phyloP scores from a whole-genome alignment of 1,139 yeast species.

The Waltiozyma solani region DNA sequence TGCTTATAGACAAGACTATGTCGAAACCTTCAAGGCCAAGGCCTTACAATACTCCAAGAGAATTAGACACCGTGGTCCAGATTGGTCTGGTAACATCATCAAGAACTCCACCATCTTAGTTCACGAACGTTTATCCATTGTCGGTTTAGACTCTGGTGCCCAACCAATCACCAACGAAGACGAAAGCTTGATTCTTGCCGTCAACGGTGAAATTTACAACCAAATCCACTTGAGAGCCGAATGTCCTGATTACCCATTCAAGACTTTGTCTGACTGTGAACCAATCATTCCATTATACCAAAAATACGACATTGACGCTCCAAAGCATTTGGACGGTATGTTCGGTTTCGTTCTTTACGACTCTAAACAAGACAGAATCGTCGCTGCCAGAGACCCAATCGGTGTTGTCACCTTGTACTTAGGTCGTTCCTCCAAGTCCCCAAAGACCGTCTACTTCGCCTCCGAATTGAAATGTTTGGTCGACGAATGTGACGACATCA shows the following conservation, averaged over 20 bases:
- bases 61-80: slow-evolving; percentile 98
- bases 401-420: slow-evolving; percentile 94
- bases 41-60: slow-evolving; percentile 87
- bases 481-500: slow-evolving; percentile 88
- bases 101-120: slow-evolving; percentile 73
- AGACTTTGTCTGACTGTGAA: slow-evolving; percentile 93
- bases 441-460: slow-evolving; percentile 79
- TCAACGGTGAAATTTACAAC: slow-evolving; percentile 97
- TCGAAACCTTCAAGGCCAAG: slow-evolving; percentile 70
- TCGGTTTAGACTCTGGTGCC: slow-evolving; percentile 93
- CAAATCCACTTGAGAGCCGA: slow-evolving; percentile 81
- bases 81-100: slow-evolving; percentile 88
- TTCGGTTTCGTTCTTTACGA: slow-evolving; percentile 93
- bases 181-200: slow-evolving; percentile 65
- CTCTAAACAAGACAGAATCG: slow-evolving; percentile 69
- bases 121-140: slow-evolving; percentile 95
- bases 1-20: slow-evolving; percentile 73
- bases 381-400: slow-evolving; percentile 97
- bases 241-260: slow-evolving; percentile 61
- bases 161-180: slow-evolving; percentile 88
- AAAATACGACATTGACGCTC: slow-evolving; percentile 83
- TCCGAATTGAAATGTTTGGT: slow-evolving; percentile 89
- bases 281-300: slow-evolving; percentile 88
- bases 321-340: slow-evolving; percentile 94
- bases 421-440: slow-evolving; percentile 69